These are phyloP conservation scores for Leccinum solheimii DNA, from an alignment of 1,284 basidiomycete species.

Conservation along the genomic window DNA sequence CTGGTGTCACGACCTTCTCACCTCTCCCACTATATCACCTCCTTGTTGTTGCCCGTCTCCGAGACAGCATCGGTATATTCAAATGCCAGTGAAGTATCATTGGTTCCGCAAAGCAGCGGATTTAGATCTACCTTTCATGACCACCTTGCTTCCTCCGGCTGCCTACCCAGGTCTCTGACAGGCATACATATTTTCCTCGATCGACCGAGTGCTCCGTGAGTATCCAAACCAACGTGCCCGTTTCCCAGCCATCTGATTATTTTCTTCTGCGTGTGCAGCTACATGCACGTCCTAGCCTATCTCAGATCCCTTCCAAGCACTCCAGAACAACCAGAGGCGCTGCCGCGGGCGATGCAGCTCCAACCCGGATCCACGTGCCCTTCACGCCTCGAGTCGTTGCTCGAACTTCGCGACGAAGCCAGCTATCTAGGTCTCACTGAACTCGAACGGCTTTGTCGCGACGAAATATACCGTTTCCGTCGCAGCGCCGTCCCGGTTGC, in stretches of 20 bases:
- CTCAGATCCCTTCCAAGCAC: conserved; percentile 55
- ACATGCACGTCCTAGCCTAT: conserved; percentile 66
- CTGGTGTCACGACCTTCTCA: conserved; percentile 66
- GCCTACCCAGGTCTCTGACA: conserved; percentile 47
- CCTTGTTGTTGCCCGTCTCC: conserved; percentile 43
- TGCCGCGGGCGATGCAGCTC: conserved; percentile 62
- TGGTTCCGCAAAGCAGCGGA: conserved; percentile 34
- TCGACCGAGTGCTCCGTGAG: conserved; percentile 74
- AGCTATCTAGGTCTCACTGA: conserved; percentile 64
- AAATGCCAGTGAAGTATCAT: conserved; percentile 38
- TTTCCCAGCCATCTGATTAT: background rate
- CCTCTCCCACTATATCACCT: conserved; percentile 54
- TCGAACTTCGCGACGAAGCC: conserved; percentile 74
- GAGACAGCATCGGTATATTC: conserved; percentile 56
- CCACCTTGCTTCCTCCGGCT: conserved; percentile 60
- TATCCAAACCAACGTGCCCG: conserved; percentile 15
- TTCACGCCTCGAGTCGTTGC: conserved; percentile 58
- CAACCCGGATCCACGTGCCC: conserved; percentile 42
- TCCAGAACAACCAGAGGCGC: conserved; percentile 47
- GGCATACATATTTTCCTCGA: conserved; percentile 77
- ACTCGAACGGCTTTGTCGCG: conserved; percentile 60
- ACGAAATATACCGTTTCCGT: conserved; percentile 58
- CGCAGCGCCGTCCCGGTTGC: conserved; percentile 11
- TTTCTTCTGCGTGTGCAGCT: conserved; percentile 42
- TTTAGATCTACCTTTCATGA: conserved; percentile 45